Evolutionary conservation across 768 basidiomycete species (phyloP).

Genomic region (Pulveroboletus frians): DNA sequence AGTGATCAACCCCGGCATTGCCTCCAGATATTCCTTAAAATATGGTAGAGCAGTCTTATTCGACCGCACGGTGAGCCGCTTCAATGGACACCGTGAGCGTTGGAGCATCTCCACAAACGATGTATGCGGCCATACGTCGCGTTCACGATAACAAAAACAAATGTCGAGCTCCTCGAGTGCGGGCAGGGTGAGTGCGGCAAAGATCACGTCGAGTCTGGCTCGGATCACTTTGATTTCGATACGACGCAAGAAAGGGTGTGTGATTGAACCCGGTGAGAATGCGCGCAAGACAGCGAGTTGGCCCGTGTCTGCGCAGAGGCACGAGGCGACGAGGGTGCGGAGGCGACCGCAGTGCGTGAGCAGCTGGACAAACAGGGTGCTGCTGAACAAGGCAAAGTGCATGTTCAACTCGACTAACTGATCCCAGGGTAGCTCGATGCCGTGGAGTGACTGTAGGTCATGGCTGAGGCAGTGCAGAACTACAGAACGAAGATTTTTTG

Average conservation of each 20-base stretch:
- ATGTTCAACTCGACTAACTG: slow-evolving; percentile 23
- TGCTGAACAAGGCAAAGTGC: slow-evolving; percentile 25
- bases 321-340: slow-evolving; percentile 19
- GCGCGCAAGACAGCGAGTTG: slow-evolving; percentile 8
- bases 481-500: slow-evolving; percentile 15
- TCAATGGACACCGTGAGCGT: slow-evolving; percentile 24
- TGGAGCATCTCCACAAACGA: slow-evolving; percentile 21
- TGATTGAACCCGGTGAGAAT: slow-evolving; percentile 11
- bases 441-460: slow-evolving; percentile 21
- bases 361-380: slow-evolving; percentile 20
- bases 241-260: slow-evolving; percentile 15
- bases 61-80: slow-evolving; percentile 22
- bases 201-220: slow-evolving; percentile 19
- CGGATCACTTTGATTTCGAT: slow-evolving; percentile 30
- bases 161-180: slow-evolving; percentile 30
- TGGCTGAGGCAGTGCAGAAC: slow-evolving; percentile 18
- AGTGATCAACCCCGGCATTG: slow-evolving; percentile 18
- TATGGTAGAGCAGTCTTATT: slow-evolving; percentile 18
- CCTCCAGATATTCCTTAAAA: slow-evolving; percentile 20
- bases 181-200: slow-evolving; percentile 20
- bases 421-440: slow-evolving; percentile 25
- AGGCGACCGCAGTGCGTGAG: slow-evolving; percentile 20
- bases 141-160: slow-evolving; percentile 29
- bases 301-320: slow-evolving; percentile 20
- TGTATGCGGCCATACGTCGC: slow-evolving; percentile 26